Base-by-base conservation (phyloP, 768 basidiomycete genomes). In the Mrakia gelida region DNA sequence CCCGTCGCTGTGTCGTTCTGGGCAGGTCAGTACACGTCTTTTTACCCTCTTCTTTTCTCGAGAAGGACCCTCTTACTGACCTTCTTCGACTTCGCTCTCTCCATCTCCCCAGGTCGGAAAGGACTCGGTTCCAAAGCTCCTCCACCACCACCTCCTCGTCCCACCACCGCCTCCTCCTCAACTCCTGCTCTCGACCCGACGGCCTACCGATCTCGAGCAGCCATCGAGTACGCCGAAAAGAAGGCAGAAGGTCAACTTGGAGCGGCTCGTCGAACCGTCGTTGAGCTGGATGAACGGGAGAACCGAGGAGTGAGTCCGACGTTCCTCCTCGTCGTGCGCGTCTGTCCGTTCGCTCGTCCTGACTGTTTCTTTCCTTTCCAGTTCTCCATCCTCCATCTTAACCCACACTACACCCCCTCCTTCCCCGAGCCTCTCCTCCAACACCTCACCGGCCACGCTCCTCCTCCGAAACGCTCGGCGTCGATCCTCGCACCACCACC, bases 341-440 rank as follows among this genome's bases (percentile, higher is more conserved):
- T 65, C 52, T 45, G 76, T 54, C 28, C 32, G 38, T n/a, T 71
- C 15, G n/a, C 26, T 23, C 73, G 15, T 72, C 23, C 30, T 32
- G n/a, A 32, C 59, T 45, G 7, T 13, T n/a, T 21, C 28, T 0
- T 34, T 30, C 1, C 13, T 26, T 71, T 32, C 63, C 81, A 95
- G 93, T 93, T 93, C 84, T 93, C 94, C 81, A 88, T 91, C 45
- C 86, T 93, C 38, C 92, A 91, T 89, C 86, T 95, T 74, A 89
- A 93, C 82, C 90, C 92, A 2, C 86, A 86, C 75, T 87, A 90
- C 81, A 84, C 85, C 10, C 88, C 90, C 56, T 86, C 91, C 43
- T 90, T 93, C 81, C 92, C 93, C 23, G 82, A 86, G 32, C 90
- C 88, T 10, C 85, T 95, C 61, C 83, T 89, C 75, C 89, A 91